Percentiles rank a stretch among this genome's conserved stretches.
These are phyloP conservation scores for Penicillium sp. DNA, from an alignment of 2,329 filamentous ascomycete species.

Conservation along the genomic window DNA sequence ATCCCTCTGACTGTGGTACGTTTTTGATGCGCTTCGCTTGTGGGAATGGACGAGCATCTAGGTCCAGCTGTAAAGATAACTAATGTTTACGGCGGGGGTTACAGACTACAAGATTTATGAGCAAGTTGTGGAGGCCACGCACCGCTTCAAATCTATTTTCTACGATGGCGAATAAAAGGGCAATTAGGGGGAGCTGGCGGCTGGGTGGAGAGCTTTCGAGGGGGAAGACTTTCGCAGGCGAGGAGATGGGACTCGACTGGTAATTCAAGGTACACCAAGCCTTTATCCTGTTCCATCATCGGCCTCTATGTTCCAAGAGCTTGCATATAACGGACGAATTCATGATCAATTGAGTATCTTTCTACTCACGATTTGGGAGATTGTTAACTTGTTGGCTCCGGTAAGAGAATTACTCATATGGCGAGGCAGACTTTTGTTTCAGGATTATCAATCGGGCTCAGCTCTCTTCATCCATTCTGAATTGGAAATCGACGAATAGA, in stretches of 20 bases:
- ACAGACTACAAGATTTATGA: conserved; percentile 70
- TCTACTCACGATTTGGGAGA: neutral
- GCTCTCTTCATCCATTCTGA: too few species aligned
- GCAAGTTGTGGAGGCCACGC: conserved; percentile 77
- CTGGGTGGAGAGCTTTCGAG: too few species aligned
- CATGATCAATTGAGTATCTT: conserved; percentile 8
- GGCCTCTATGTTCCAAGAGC: neutral
- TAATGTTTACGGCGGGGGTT: neutral
- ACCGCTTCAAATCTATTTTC: conserved; percentile 75
- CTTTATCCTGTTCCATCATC: neutral
- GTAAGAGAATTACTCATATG: too few species aligned
- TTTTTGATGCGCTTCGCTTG: neutral
- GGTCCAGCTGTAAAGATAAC: neutral
- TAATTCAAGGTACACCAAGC: neutral
- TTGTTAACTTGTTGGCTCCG: neutral
- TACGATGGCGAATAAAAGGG: conserved; percentile 46
- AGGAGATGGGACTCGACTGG: too few species aligned
- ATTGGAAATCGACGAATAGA: too few species aligned
- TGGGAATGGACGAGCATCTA: neutral
- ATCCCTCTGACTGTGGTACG: conserved; percentile 36
- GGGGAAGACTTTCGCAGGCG: too few species aligned
- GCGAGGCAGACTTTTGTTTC: too few species aligned
- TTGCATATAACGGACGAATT: conserved; percentile 10
- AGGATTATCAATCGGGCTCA: too few species aligned
- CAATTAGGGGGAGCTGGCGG: too few species aligned